Percentiles rank a stretch among this genome's conserved stretches.
phyloP scores from a whole-genome alignment of 2,329 filamentous ascomycete species.

The Leptographium radiaticola region DNA sequence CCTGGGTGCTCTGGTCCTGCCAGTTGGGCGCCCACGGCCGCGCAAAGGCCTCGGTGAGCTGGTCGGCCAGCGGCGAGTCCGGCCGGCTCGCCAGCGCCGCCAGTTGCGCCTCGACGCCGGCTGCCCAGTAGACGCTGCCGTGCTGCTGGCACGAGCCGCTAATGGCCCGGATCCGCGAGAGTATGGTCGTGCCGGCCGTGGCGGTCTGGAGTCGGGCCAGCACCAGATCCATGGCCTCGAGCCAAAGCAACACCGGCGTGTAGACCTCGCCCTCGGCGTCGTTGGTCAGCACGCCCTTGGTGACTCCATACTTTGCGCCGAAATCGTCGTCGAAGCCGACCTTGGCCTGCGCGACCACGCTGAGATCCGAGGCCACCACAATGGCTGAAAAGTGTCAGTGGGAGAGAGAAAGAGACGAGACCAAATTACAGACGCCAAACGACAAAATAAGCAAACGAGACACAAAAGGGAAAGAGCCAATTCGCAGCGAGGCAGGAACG shows the following conservation, averaged over 20 bases:
- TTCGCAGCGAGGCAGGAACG: neutral
- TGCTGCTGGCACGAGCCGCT: slow-evolving; percentile 95
- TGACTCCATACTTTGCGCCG: slow-evolving; percentile 57
- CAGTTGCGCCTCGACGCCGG: slow-evolving; percentile 53
- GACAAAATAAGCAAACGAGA: neutral
- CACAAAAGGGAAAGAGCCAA: neutral
- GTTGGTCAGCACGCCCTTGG: slow-evolving; percentile 79
- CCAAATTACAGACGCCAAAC: neutral
- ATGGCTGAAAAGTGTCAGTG: slow-evolving; percentile 41
- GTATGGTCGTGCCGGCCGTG: slow-evolving; percentile 43
- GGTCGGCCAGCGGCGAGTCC: slow-evolving; percentile 55
- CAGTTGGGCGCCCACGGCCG: slow-evolving; percentile 88
- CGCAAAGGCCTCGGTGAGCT: slow-evolving; percentile 55
- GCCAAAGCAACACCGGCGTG: slow-evolving; percentile 85
- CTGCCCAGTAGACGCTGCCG: slow-evolving; percentile 88
- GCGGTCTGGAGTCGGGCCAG: slow-evolving; percentile 57
- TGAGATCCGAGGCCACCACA: slow-evolving; percentile 70
- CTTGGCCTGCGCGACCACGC: slow-evolving; percentile 71
- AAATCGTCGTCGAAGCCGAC: slow-evolving; percentile 91
- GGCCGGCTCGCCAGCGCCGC: slow-evolving; percentile 27
- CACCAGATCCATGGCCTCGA: slow-evolving; percentile 83
- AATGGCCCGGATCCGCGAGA: slow-evolving; percentile 64
- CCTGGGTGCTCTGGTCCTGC: slow-evolving; percentile 93
- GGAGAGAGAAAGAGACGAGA: neutral
- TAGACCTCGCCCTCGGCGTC: slow-evolving; percentile 77